Base-by-base conservation (phyloP, 768 basidiomycete species). In the Cyclocybe aegerita region DNA sequence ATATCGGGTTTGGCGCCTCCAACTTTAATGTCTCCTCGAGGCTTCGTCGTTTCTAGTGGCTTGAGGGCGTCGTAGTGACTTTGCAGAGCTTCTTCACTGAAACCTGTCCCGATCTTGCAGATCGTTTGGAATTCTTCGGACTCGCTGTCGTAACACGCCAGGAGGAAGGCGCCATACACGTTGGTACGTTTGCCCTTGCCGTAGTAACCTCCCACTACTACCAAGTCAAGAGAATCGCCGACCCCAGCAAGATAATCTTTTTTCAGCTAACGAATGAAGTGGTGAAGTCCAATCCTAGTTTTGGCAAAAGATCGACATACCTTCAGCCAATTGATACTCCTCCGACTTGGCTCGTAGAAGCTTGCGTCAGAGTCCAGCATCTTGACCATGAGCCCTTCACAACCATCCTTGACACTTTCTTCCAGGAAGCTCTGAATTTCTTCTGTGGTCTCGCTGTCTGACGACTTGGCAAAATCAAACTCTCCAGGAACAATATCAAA, bases 301-400 rank as follows among this genome's bases (percentile, higher is more conserved):
- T 36, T 4, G n/a, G 9, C 12, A 40, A 31, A 16, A n/a, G 42
- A n/a, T 30, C 10, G 14, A 47, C 48, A 57, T 66, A 93, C 96
- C 83, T 99, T 99, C 11, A 99, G 74, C 97, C 97, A 99, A 64
- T 98, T 98, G 48, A 98, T 88, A 70, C 91, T 94, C 36, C 97
- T 77, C 50, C 96, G 74, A 67, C 93, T 96, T 7, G 97, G 97
- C 69, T 98, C 95, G 64, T 99, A 99, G 60, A 81, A 91, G 66
- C 93, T 92, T 6, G 88, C 90, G 35, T 93, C 88, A 40, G 82
- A 88, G 37, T 96, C 92, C 12, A 99, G 73, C 93, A 97, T 96
- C 74, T 99, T 99, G 52, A 99, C 93, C 97, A 99, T 99, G 40
- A 99, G 80, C 8, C 97, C 97, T 67, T 99, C 97, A 65, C 97